Base-by-base conservation (phyloP, 371 early-diverging fungal species). In the Catenaria anguillulae region DNA sequence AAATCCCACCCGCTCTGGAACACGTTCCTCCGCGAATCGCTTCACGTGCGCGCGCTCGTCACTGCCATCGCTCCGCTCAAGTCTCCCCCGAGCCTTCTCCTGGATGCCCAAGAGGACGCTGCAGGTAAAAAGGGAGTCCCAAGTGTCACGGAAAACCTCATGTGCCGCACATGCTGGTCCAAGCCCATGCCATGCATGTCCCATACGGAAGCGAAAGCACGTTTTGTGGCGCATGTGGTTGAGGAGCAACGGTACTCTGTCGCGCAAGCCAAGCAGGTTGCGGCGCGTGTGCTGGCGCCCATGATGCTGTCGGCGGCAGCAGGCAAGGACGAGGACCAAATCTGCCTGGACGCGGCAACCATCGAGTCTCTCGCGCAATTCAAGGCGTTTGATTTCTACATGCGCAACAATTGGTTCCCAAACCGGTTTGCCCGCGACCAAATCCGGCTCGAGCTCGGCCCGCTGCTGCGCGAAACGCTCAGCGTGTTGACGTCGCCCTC, bases 101-200 rank as follows among this genome's bases (percentile, higher is more conserved):
- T n/a, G n/a, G n/a, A n/a, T n/a, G 23, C 56, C 21, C 17, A 29
- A 15, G 31, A 33, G 56, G 37, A n/a, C 23, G 58, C 43, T 15
- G 21, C 24, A 15, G 4, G 10, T 3, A 55, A 34, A 21, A 58
- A 36, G 58, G 42, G 40, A 10, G 58, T 58, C 6, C 40, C 40
- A 3, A 10, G 35, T 24, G 40, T 40, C 19, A 42, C 31, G 26
- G 58, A 58, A 36, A 58, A 58, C 43, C 33, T 58, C 0, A 19
- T 33, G 58, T 58, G 58, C 43, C 58, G 58, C 2, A 34, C 29
- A 13, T 58, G 58, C 43, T 58, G 58, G 58, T 1, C 1, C 29
- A 58, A 58, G 34, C 36, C 36, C 24, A 34, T 34, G n/a, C 58
- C 58, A 23, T 58, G 58, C 13, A 10, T 50, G 56, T 56, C 2